Evolutionary conservation across 768 basidiomycete species (phyloP).

Genomic region (Trametes villosa): DNA sequence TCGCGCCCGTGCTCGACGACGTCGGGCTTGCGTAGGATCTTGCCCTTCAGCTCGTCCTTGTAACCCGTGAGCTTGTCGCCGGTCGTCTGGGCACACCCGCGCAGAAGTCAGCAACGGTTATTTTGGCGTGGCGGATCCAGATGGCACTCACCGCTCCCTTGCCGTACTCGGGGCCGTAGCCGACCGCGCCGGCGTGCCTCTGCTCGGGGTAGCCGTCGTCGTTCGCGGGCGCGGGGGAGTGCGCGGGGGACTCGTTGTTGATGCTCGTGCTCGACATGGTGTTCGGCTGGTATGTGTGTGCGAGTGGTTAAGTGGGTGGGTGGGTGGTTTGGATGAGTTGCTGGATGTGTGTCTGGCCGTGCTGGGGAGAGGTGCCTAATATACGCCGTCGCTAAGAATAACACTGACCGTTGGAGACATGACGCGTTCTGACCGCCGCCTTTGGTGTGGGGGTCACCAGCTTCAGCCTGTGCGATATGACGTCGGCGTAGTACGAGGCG

Average conservation of each 20-base stretch:
- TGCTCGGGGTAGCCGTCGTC: constrained; percentile 41
- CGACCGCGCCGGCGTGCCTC: constrained; percentile 46
- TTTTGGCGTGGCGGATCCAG: too few species aligned
- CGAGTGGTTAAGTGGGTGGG: not conserved
- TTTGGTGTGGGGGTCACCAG: too few species aligned
- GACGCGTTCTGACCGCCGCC: too few species aligned
- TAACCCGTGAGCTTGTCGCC: constrained; percentile 43
- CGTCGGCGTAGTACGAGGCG: constrained; percentile 5
- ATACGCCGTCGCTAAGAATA: too few species aligned
- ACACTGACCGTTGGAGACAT: too few species aligned
- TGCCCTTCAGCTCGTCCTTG: constrained; percentile 46
- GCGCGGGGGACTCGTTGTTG: constrained; percentile 9
- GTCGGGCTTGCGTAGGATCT: constrained; percentile 41
- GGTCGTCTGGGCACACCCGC: constrained; percentile 32
- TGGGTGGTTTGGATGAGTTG: not conserved
- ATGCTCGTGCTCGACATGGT: constrained; percentile 12
- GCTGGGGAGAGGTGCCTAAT: not conserved
- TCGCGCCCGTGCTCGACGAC: constrained; percentile 44
- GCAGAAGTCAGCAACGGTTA: too few species aligned
- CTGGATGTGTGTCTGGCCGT: not conserved
- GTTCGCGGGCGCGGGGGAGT: not conserved
- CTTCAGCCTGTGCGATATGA: not conserved
- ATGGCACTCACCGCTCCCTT: constrained; percentile 38
- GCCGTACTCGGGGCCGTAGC: constrained; percentile 44
- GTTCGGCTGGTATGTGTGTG: not conserved